phyloP scores from a whole-genome alignment of 1,284 basidiomycete species.

The Ceratobasidium sp. region DNA sequence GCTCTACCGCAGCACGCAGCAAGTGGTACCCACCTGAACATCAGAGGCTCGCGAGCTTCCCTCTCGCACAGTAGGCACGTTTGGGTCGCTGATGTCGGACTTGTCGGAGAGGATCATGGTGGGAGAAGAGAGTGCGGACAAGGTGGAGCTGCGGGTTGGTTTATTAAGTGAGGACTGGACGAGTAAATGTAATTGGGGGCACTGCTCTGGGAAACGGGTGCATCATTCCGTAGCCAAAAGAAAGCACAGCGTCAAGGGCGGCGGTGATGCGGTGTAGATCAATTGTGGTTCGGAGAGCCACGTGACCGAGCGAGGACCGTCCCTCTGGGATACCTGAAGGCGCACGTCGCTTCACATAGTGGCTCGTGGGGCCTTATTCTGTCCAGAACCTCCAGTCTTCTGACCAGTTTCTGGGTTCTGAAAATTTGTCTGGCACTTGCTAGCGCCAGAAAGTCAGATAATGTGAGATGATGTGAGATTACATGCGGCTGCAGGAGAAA shows the following conservation, averaged over 20 bases:
- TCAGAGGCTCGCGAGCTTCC: conserved; percentile 12
- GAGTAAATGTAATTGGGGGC: neutral
- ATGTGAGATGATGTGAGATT: too few species aligned
- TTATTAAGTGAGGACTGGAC: neutral
- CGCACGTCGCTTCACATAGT: too few species aligned
- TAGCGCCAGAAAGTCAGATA: too few species aligned
- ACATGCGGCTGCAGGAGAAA: too few species aligned
- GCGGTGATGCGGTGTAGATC: neutral
- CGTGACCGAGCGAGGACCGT: too few species aligned
- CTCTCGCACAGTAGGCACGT: neutral
- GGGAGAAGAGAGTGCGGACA: neutral
- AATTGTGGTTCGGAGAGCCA: neutral
- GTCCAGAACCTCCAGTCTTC: too few species aligned
- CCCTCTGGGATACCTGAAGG: too few species aligned
- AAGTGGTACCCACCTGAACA: conserved; percentile 1
- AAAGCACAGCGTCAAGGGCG: conserved; percentile 4
- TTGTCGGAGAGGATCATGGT: conserved; percentile 36
- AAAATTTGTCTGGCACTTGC: too few species aligned
- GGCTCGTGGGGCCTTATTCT: too few species aligned
- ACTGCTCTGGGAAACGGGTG: neutral
- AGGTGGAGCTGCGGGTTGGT: neutral
- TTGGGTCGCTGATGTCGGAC: neutral
- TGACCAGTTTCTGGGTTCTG: too few species aligned
- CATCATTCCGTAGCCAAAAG: neutral
- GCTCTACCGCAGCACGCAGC: neutral